These are phyloP conservation scores for Teunomyces panamensis DNA, from an alignment of 805 yeast species.

Conservation along the genomic window DNA sequence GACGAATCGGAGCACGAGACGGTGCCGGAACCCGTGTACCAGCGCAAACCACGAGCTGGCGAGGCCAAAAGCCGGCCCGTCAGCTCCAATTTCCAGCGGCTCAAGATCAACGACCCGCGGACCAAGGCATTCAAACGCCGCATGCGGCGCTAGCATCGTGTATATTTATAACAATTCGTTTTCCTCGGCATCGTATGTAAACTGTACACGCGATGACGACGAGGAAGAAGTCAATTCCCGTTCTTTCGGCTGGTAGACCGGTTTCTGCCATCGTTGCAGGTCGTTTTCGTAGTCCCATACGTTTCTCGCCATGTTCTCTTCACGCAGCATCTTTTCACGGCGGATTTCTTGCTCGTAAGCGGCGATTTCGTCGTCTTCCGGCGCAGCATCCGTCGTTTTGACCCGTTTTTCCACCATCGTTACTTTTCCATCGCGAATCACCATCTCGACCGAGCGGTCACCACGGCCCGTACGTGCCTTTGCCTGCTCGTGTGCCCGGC, in stretches of 20 bases:
- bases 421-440: slow-evolving; percentile 78
- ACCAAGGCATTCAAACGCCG: slow-evolving; percentile 42
- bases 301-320: slow-evolving; percentile 29
- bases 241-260: slow-evolving; percentile 30
- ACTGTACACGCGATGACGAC: slow-evolving; percentile 22
- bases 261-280: slow-evolving; percentile 52
- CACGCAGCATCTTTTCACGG: slow-evolving; percentile 22
- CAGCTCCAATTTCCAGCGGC: slow-evolving; percentile 50
- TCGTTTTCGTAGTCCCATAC: slow-evolving; percentile 65
- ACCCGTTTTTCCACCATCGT: slow-evolving; percentile 49
- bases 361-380: slow-evolving; percentile 31
- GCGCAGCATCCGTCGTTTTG: slow-evolving; percentile 23
- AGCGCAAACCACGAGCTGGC: slow-evolving; percentile 3
- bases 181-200: slow-evolving; percentile 16
- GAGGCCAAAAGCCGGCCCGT: slow-evolving; percentile 26
- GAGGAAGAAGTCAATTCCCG: slow-evolving; percentile 4
- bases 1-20: slow-evolving; percentile 14
- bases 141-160: slow-evolving; percentile 6
- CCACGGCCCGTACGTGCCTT: slow-evolving; percentile 67
- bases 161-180: slow-evolving; percentile 19
- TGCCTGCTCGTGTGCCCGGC: slow-evolving; percentile 61
- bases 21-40: slow-evolving; percentile 1
- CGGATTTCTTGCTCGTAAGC: slow-evolving; percentile 33
- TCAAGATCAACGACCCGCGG: slow-evolving; percentile 49
- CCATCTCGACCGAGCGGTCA: slow-evolving; percentile 70